Evolutionary conservation across 345 rosid species (phyloP), one percentile per base, ranked within the genome.

Genomic region (Passiflora organensis): DNA sequence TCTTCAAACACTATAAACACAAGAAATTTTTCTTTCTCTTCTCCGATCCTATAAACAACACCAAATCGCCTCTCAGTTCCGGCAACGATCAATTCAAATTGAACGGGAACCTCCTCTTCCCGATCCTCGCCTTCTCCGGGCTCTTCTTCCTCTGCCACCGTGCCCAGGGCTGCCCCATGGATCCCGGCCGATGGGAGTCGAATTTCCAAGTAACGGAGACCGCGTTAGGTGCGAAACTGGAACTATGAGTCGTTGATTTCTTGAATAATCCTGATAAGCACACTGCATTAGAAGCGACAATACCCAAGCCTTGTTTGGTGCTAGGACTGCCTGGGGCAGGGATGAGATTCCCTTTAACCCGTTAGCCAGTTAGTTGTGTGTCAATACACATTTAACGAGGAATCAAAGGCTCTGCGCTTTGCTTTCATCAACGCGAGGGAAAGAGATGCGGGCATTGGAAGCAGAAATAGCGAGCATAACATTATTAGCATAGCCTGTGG

Each of bases 281-380:
- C 69, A 85, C 94, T 5, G 86, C 94, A 15, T 73, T 82, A 38
- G 94, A 89, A 32, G 94, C 94, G 6, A 85, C 82, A 66, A 85
- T 85, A 5, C 94, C 94, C 1, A 85, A 85, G 80, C 89, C 89
- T 3, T 85, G 94, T 72, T 60, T 82, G 22, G 60, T 85, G 15
- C 89, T 85, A 5, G 94, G 94, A 0, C 94, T 89, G 0, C 95
- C 95, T 0, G 95, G 95, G 42, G 84, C 93, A 0, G 97, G 97
- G 97, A 9, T 37, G 41, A 13, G 41, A 37, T 13, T 1, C 41
- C 41, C 41, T 37, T 37, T 37, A 6, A 6, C 41, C 13, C 41
- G 13, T 37, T 9, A 6, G 41, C 41, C 0, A 91, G 89, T 1
- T 91, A 91, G 0, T 91, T 85, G 73, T 87, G 87, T 48, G 96